Evolutionary conservation across 169 alveolate genomes (phyloP).

Genomic region (Cryptosporidium canis): DNA sequence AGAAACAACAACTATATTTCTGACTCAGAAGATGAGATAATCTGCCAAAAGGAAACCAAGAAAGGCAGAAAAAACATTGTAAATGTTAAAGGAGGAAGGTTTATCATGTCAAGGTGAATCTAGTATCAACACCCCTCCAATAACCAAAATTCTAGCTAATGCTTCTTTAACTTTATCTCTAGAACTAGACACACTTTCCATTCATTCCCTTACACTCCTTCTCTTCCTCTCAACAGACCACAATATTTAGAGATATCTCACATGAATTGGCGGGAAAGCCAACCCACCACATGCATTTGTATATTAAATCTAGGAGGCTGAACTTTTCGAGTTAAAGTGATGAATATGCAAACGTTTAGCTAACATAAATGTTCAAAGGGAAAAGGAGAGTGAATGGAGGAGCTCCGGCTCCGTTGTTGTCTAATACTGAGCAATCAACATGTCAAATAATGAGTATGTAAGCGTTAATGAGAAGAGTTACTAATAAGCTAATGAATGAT

Average conservation of each 20-base stretch:
- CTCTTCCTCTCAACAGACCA: no score
- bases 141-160: background rate
- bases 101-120: background rate
- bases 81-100: constrained; percentile 56
- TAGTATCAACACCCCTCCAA: background rate
- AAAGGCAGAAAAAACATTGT: constrained; percentile 7
- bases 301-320: background rate
- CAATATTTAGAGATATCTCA: no score
- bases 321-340: background rate
- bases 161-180: background rate
- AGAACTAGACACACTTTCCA: no score
- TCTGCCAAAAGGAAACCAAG: background rate
- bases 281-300: background rate
- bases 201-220: no score
- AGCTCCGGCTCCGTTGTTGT: constrained; percentile 64
- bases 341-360: background rate
- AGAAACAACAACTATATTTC: background rate
- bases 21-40: constrained; percentile 41
- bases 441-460: constrained; percentile 64
- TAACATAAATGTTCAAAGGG: constrained; percentile 33
- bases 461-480: background rate
- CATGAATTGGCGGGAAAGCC: no score
- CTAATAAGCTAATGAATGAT: background rate
- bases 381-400: constrained; percentile 45
- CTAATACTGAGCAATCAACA: constrained; percentile 56